Conservation (phyloP, 768 basidiomycete genomes). For the Gloeostereum incarnatum region DNA sequence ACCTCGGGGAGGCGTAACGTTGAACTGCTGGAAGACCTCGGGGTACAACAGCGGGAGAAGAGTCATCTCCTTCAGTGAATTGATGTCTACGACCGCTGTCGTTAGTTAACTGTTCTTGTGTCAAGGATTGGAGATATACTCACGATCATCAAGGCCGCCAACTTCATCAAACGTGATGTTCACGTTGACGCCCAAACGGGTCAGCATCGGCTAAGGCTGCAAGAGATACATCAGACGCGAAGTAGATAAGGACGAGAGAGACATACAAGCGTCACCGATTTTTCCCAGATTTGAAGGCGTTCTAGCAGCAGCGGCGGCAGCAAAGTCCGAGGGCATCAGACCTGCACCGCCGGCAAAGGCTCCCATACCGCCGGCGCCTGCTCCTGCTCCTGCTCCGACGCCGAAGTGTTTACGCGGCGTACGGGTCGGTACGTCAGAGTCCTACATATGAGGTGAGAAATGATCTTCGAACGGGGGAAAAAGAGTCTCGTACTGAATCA, state of each 20-base stretch:
- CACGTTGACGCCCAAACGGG: slow-evolving; percentile 86
- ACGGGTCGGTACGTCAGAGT: too few species aligned
- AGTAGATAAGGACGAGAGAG: slow-evolving; percentile 9
- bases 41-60: slow-evolving; percentile 91
- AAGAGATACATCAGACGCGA: slow-evolving; percentile 8
- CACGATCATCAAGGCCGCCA: slow-evolving; percentile 91
- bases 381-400: too few species aligned
- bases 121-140: slow-evolving; percentile 16
- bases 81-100: slow-evolving; percentile 56
- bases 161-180: slow-evolving; percentile 96
- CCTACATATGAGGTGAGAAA: too few species aligned
- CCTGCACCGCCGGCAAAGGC: too few species aligned
- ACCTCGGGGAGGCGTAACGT: slow-evolving; percentile 90
- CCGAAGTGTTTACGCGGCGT: too few species aligned
- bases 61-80: slow-evolving; percentile 98
- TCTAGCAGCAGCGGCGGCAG: too few species aligned
- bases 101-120: slow-evolving; percentile 1
- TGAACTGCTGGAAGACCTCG: slow-evolving; percentile 91
- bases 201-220: slow-evolving; percentile 89
- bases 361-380: too few species aligned
- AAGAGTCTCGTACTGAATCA: too few species aligned
- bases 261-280: slow-evolving; percentile 66
- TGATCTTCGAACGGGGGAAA: too few species aligned
- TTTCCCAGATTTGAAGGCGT: slow-evolving; percentile 84
- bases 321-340: too few species aligned